Conservation (phyloP, 2,329 filamentous ascomycete species). For the Sclerotinia trifoliorum region DNA sequence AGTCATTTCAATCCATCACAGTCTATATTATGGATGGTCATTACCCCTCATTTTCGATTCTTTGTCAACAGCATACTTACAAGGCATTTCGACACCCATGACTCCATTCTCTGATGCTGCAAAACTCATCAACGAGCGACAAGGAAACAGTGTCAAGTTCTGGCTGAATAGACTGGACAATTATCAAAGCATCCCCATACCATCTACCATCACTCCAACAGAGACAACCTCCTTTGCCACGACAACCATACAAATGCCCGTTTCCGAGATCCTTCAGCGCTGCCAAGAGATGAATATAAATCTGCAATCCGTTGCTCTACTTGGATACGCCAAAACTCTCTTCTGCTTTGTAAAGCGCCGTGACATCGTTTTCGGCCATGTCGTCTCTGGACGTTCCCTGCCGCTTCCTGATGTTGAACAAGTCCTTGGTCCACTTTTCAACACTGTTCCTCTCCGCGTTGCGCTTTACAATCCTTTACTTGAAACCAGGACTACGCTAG, state of each 20-base stretch:
- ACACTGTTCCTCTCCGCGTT: conserved; percentile 32
- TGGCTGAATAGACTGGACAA: neutral
- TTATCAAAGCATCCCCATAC: neutral
- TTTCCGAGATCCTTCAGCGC: neutral
- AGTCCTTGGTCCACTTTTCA: conserved; percentile 39
- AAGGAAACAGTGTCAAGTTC: conserved; percentile 8
- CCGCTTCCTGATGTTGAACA: conserved; percentile 37
- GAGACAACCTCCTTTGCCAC: neutral
- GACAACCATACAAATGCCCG: neutral
- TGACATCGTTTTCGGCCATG: conserved; percentile 50
- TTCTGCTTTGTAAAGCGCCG: conserved; percentile 11
- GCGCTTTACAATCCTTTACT: conserved; percentile 26
- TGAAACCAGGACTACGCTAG: conserved; percentile 15
- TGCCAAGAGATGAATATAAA: conserved; percentile 11
- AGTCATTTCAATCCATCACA: conserved; percentile 54
- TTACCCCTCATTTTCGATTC: conserved; percentile 35
- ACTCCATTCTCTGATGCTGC: neutral
- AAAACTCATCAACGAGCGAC: conserved; percentile 4
- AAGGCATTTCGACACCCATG: neutral
- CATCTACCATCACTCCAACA: neutral
- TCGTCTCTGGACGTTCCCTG: conserved; percentile 42
- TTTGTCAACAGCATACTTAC: neutral
- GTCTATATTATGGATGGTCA: conserved; percentile 56
- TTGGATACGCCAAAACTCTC: conserved; percentile 11
- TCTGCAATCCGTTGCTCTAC: conserved; percentile 7